phyloP scores from a whole-genome alignment of 352 stramenopile genomes.

The Pythium folliculosum region DNA sequence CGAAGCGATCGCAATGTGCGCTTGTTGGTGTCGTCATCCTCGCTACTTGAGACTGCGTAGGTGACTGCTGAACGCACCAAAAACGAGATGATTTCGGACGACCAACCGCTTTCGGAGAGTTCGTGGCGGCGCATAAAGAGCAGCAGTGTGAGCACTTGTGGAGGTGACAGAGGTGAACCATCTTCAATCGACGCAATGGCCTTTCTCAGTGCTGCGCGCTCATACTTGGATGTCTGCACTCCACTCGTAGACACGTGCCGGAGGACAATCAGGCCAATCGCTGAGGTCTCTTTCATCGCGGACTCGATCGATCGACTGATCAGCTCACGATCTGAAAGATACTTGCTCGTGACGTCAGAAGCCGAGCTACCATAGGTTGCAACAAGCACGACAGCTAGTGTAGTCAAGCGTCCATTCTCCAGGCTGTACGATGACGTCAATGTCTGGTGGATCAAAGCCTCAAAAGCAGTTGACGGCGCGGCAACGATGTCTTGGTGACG shows the following conservation, averaged over 20 bases:
- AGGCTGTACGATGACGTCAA: background rate
- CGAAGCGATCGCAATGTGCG: background rate
- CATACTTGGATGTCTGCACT: background rate
- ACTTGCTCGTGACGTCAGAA: background rate
- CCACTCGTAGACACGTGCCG: background rate
- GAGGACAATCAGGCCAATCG: conserved; percentile 14
- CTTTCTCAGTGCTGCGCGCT: background rate
- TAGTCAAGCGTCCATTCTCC: conserved; percentile 5
- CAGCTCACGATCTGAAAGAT: background rate
- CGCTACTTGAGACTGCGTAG: background rate
- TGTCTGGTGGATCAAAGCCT: conserved; percentile 4
- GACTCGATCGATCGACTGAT: background rate
- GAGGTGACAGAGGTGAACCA: background rate
- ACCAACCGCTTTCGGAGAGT: conserved; percentile 1
- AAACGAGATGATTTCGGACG: background rate
- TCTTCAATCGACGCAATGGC: background rate
- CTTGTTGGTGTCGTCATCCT: background rate
- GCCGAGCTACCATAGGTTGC: conserved; percentile 9
- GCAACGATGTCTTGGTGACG: background rate
- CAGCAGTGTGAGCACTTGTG: conserved; percentile 12
- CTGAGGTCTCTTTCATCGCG: background rate
- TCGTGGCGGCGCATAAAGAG: conserved; percentile 6
- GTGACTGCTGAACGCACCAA: conserved; percentile 10
- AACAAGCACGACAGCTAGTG: conserved; percentile 3
- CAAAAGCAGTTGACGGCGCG: background rate